Conservation (phyloP, 73 alveolate species). For the Paramecium primaurelia region DNA sequence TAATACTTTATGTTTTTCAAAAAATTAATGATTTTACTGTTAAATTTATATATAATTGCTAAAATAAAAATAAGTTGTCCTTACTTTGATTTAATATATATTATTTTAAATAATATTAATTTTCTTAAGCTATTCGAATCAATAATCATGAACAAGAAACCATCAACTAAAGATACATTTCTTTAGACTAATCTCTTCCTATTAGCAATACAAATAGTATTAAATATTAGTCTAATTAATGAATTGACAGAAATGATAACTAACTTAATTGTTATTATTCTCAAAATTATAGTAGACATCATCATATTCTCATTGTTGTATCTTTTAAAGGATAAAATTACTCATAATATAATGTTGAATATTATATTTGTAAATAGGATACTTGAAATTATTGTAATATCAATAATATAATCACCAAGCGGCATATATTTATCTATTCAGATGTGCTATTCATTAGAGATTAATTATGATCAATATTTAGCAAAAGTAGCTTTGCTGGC, state of each 20-base stretch:
- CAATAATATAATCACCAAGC: not conserved
- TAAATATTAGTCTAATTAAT: not conserved
- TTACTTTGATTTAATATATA: not conserved
- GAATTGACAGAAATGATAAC: not conserved
- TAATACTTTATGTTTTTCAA: not conserved
- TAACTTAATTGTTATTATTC: not conserved
- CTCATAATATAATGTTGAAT: not conserved
- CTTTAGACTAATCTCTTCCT: not conserved
- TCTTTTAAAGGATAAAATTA: not conserved
- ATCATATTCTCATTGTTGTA: not conserved
- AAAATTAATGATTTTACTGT: not conserved
- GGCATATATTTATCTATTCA: not conserved
- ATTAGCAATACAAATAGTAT: not conserved
- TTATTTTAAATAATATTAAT: not conserved
- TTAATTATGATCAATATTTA: not conserved
- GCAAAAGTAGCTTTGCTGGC: not conserved
- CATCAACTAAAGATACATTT: not conserved
- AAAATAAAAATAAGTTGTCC: not conserved
- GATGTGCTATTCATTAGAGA: not conserved
- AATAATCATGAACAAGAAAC: not conserved
- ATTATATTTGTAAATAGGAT: not conserved
- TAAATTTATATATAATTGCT: not conserved
- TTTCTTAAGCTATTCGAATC: not conserved
- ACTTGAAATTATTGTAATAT: not conserved
- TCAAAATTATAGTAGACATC: not conserved